Base-by-base conservation (phyloP, 352 stramenopile genomes). In the Phytophthora podocarpi region DNA sequence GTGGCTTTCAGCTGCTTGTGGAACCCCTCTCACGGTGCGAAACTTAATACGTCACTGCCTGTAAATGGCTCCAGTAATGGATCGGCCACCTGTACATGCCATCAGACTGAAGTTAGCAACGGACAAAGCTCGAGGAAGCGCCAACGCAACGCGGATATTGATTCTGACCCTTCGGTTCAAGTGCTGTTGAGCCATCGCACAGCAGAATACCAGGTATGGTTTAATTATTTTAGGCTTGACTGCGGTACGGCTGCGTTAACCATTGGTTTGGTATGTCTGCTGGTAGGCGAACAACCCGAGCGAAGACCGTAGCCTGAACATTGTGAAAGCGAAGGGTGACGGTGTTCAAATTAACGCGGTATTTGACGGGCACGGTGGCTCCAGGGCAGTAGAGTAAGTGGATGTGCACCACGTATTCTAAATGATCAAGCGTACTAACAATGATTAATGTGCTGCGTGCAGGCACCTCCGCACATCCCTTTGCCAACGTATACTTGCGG, bases 321-420 rank as follows among this genome's bases (percentile, higher is more conserved):
- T 76, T 15, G 48, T 67, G 20, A 85, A 81, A 37, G 40, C 51
- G 18, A 64, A 45, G 5, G 66, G 78, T 47, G 39, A 66, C 59
- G 69, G 50, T 8, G 53, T 90, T 42, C 75, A 71, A 31, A 55
- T 90, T 5, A 71, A 80, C 40, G 81, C 78, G 27, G 78, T 91
- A 1, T 80, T 91, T 36, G 84, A 93, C 50, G 84, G 80, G 0
- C 84, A 93, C 32, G 84, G 84, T 24, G 84, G 84, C 2, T 69
- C 72, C 1, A 70, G 88, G 40, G 80, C 84, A 23, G 84, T 90
- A 10, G 76, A 93, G 78, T 90, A 61, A 31, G 78, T 78, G 42
- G 3, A 27, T 34, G 20, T 27, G 12, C 9, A 12, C n/a, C 11
- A 21, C 16, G 30, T 42, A 43, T 30, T 32, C 28, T 15, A 4